Evolutionary conservation across 2,329 filamentous ascomycete genomes (phyloP), one percentile per base, ranked within the genome.

Genomic region (Diaporthe capsici): DNA sequence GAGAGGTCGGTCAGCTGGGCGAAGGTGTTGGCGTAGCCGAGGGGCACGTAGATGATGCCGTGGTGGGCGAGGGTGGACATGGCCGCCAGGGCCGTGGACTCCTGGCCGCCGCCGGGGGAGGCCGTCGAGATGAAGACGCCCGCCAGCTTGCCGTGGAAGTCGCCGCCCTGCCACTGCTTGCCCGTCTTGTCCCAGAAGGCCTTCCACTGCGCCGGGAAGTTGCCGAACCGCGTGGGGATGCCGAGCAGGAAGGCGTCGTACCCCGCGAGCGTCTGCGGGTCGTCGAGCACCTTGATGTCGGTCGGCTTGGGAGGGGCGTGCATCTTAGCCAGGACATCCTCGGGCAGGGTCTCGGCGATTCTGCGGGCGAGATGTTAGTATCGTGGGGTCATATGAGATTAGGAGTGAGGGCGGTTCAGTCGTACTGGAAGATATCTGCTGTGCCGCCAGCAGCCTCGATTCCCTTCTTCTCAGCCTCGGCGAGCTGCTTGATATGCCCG

Each of bases 151-250:
- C 96, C 96, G 86, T 89, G 92, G 89, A 90, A 96, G 80, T 88
- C 92, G 78, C 96, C 96, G 20, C 86, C 84, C 77, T 89, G 86
- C 97, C 97, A 98, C 85, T 97, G 94, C 80, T 90, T 89, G 82
- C 96, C 96, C 34, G 95, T 96, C 86, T 91, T 90, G 89, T 99
- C 97, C 94, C 95, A 97, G 90, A 95, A 96, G 57, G 92, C 83
- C 90, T 97, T 98, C 94, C 94, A 98, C 88, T 99, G 97, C 25
- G 93, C 94, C 67, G 96, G 96, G 90, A 98, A 98, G 92, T 97
- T 98, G 81, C 97, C 97, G 88, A 95, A 99, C 80, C 97, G 92
- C 71, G 97, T 99, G 76, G 97, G 97, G 84, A 98, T 97, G 79
- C 97, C 97, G 81, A 98, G 90, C 78, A 99, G 92, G 88, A 98